These are phyloP conservation scores for Gossypium bickii DNA, from an alignment of 345 rosid species.

Conservation along the genomic window DNA sequence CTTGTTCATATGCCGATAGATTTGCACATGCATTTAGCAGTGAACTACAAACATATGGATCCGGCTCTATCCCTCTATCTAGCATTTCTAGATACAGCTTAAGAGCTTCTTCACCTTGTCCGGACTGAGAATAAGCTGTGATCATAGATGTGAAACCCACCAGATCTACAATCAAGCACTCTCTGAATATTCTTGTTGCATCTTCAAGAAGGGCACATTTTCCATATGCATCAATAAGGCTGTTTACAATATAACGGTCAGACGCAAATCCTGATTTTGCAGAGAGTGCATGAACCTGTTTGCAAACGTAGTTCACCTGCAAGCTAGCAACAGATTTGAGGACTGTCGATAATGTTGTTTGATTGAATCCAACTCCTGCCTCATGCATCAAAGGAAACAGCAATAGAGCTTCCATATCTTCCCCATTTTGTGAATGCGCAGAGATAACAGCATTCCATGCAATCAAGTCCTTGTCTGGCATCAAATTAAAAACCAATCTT, in stretches of 20 bases:
- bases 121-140: conserved; percentile 47
- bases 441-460: too few relatives aligned
- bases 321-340: too few relatives aligned
- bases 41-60: conserved; percentile 61
- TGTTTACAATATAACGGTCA: conserved; percentile 33
- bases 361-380: too few relatives aligned
- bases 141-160: conserved; percentile 55
- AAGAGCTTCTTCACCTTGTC: conserved; percentile 64
- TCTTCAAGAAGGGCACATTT: conserved; percentile 44
- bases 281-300: neutral
- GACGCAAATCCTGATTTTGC: conserved; percentile 41
- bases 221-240: conserved; percentile 58
- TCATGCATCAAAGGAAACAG: too few relatives aligned
- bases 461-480: too few relatives aligned
- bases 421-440: too few relatives aligned
- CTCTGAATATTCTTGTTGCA: conserved; percentile 39
- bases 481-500: too few relatives aligned
- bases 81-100: conserved; percentile 45
- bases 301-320: too few relatives aligned
- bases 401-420: too few relatives aligned
- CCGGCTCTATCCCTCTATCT: conserved; percentile 39
- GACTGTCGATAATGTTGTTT: too few relatives aligned
- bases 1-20: conserved; percentile 66
- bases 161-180: conserved; percentile 32
- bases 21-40: conserved; percentile 60